Evolutionary conservation across 129 eudicot species (phyloP).

Genomic region (Lactuca saligna): DNA sequence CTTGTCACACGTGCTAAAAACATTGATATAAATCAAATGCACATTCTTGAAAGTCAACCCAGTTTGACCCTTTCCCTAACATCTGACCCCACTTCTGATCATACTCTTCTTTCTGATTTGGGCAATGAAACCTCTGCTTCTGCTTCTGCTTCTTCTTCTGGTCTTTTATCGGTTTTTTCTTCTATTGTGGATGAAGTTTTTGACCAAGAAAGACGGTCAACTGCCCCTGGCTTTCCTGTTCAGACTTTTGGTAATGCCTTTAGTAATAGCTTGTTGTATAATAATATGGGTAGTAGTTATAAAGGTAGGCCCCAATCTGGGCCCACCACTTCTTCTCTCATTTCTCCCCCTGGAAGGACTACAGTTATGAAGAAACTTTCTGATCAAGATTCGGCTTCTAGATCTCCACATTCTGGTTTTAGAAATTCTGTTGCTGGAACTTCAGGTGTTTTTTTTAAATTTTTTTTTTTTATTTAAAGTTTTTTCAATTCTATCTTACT

Average conservation of each 20-base stretch:
- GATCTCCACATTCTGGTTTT: conserved; percentile 60
- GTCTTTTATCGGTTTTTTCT: conserved; percentile 62
- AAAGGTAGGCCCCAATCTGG: conserved; percentile 58
- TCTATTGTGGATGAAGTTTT: conserved; percentile 90
- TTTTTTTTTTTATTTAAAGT: conserved; percentile 1
- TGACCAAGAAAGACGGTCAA: conserved; percentile 82
- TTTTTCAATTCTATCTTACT: neutral
- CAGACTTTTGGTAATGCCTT: conserved; percentile 39
- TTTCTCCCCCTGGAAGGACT: conserved; percentile 44
- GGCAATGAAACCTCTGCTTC: conserved; percentile 53
- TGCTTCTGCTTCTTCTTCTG: conserved; percentile 60
- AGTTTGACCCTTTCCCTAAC: conserved; percentile 56
- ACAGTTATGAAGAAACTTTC: conserved; percentile 53
- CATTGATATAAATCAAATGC: conserved; percentile 66
- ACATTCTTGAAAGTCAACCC: conserved; percentile 72
- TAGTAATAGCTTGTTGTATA: conserved; percentile 35
- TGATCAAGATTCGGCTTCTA: conserved; percentile 76
- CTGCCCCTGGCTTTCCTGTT: conserved; percentile 39
- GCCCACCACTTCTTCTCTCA: conserved; percentile 51
- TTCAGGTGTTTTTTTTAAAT: conserved; percentile 30
- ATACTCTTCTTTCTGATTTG: conserved; percentile 14
- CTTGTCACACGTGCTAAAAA: conserved; percentile 50
- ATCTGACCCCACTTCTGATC: conserved; percentile 12
- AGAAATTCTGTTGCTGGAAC: conserved; percentile 39
- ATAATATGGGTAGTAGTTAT: conserved; percentile 45